These are phyloP conservation scores for Lagenidium sp. DNA, from an alignment of 352 stramenopile genomes.

Conservation along the genomic window DNA sequence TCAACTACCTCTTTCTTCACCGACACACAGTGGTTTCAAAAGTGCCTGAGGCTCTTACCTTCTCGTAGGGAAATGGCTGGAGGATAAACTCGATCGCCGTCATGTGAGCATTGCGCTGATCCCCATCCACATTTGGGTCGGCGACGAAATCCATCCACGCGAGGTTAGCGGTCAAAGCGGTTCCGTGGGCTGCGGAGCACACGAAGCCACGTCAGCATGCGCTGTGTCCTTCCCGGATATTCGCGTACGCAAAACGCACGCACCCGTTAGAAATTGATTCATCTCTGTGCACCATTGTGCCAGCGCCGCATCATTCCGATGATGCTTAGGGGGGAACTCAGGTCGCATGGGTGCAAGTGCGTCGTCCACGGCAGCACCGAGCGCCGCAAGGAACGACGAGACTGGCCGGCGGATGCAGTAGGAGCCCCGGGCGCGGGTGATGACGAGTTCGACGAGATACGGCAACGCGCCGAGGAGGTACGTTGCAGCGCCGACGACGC, in stretches of 20 bases:
- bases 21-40: no score
- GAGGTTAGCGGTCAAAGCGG: constrained; percentile 19
- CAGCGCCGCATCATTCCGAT: constrained; percentile 35
- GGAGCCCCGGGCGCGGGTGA: constrained; percentile 34
- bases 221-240: no score
- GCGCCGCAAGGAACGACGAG: constrained; percentile 23
- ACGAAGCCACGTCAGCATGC: no score
- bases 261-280: constrained; percentile 40
- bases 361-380: constrained; percentile 6
- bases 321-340: constrained; percentile 41
- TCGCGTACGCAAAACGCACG: no score
- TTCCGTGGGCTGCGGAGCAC: not conserved
- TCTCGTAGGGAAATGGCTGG: constrained; percentile 68
- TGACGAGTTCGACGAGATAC: constrained; percentile 53
- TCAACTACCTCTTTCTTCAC: no score
- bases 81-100: constrained; percentile 80
- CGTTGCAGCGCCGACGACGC: constrained; percentile 15
- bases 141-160: constrained; percentile 54
- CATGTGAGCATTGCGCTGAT: constrained; percentile 45
- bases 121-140: constrained; percentile 33
- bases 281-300: constrained; percentile 62
- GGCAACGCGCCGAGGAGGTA: constrained; percentile 12
- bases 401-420: constrained; percentile 48
- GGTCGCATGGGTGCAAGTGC: constrained; percentile 10
- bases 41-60: no score